A percentile compares a stretch with the other conserved stretches of the same genome.
These are phyloP conservation scores for Paraconiothyrium sp. DNA, from an alignment of 2,329 filamentous ascomycete genomes.

Conservation along the genomic window DNA sequence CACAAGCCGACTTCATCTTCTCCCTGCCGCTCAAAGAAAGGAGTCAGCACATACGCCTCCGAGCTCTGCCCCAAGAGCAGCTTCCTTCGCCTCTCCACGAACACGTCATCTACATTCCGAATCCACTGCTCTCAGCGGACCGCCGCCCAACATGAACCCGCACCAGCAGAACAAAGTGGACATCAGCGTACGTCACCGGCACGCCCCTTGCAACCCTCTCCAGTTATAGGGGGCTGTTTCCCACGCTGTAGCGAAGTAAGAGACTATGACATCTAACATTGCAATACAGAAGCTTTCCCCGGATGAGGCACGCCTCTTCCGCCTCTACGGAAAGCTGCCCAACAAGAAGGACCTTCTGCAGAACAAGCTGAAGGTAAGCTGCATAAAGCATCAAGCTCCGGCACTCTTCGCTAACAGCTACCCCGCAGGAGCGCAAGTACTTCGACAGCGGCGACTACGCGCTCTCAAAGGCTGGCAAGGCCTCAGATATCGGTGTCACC, in stretches of 20 bases:
- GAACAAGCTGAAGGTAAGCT: conserved; percentile 86
- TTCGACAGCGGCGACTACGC: conserved; percentile 97
- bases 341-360: conserved; percentile 95
- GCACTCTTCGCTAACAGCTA: conserved; percentile 3
- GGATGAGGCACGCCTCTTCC: conserved; percentile 96
- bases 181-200: conserved; percentile 76
- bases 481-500: conserved; percentile 90
- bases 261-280: conserved; percentile 29
- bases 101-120: conserved; percentile 27
- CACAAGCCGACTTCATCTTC: conserved; percentile 24
- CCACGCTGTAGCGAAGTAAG: conserved; percentile 15
- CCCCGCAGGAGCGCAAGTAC: conserved; percentile 82
- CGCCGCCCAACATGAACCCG: conserved; percentile 76
- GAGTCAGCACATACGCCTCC: conserved; percentile 35
- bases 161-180: conserved; percentile 99
- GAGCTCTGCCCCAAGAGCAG: conserved; percentile 20
- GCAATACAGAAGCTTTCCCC: conserved; percentile 79
- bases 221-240: conserved; percentile 21
- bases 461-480: conserved; percentile 96
- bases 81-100: conserved; percentile 13
- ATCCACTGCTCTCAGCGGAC: conserved; percentile 19
- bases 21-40: conserved; percentile 36
- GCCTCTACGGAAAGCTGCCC: conserved; percentile 96
- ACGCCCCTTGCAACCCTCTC: conserved; percentile 25
- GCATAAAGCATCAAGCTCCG: neutral